Base-by-base conservation (phyloP, 192 early-diverging fungal species). In the Backusella tarrabulga region DNA sequence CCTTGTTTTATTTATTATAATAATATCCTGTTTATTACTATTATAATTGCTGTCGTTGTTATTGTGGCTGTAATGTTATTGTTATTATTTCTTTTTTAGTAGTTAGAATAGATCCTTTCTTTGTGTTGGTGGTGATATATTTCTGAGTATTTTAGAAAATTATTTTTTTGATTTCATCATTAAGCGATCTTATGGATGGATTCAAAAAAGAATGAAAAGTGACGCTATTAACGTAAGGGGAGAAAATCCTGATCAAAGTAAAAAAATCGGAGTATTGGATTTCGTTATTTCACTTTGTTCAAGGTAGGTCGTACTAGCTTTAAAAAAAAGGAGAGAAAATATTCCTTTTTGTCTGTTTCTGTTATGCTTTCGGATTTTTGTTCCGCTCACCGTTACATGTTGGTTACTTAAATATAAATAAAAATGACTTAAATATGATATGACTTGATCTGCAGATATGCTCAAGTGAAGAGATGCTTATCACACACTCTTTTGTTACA, bases 311-410 rank as follows among this genome's bases (percentile, higher is more conserved):
- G 23, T 60, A 60, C 56, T 60, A 60, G 29, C 21, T 60, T 63
- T 63, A 63, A 63, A 63, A 63, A 32, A 63, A 63, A 63, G 56
- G 56, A 63, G 56, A 63, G 26, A 50, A 50, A 50, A 50, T 50
- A 50, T 50, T 50, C 19, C 46, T 50, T 50, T 44, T 50, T 50
- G 46, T 50, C 46, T 50, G 56, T 63, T 29, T 29, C 12, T 29
- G 9, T 11, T 63, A 26, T 63, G 0, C 29, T 63, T 63, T 63
- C 56, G 56, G 56, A 29, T 63, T 63, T 63, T 63, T 63, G 56
- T 63, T 63, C 56, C 56, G 56, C 7, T 63, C 11, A 63, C 56
- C 23, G 56, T 63, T 63, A 63, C 56, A 63, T 26, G 21, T 29
- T 60, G 26, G 56, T 29, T 3, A 23, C 26, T 63, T 63, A 29